Percentiles rank a stretch among this genome's conserved stretches.
Evolutionary conservation across 371 early-diverging fungal genomes (phyloP).

Genomic region (Caulochytrium protostelioides): DNA sequence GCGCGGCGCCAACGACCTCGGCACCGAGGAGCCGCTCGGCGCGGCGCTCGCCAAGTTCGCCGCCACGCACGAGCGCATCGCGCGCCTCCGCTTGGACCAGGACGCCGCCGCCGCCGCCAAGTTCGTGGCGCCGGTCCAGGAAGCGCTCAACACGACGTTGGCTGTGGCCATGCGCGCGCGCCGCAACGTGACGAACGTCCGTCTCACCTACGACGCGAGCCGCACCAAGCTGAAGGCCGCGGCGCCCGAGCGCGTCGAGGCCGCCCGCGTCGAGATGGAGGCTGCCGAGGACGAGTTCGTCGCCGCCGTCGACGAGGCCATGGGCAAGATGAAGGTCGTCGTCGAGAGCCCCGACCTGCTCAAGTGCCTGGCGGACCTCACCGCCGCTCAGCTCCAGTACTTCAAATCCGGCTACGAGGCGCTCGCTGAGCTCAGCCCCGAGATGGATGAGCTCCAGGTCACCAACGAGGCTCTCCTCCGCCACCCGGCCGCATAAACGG

Average conservation of each 20-base stretch:
- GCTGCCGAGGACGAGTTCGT: slow-evolving; percentile 81
- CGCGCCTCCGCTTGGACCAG: slow-evolving; percentile 38
- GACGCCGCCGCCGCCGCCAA: slow-evolving; percentile 38
- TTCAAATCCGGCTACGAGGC: slow-evolving; percentile 54
- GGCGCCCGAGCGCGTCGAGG: slow-evolving; percentile 44
- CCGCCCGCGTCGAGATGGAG: slow-evolving; percentile 53
- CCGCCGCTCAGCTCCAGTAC: slow-evolving; percentile 63
- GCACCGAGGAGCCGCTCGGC: slow-evolving; percentile 50
- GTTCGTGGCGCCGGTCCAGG: slow-evolving; percentile 51
- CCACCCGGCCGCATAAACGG: too few relatives aligned
- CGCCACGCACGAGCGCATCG: slow-evolving; percentile 54
- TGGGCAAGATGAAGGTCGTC: slow-evolving; percentile 67
- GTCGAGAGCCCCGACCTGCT: slow-evolving; percentile 71
- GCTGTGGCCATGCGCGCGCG: slow-evolving; percentile 61
- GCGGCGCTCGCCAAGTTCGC: slow-evolving; percentile 65
- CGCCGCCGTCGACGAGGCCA: slow-evolving; percentile 72
- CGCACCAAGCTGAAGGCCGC: slow-evolving; percentile 48
- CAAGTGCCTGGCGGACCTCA: slow-evolving; percentile 56
- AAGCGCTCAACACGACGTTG: slow-evolving; percentile 45
- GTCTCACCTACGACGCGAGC: slow-evolving; percentile 61
- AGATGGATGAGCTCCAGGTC: slow-evolving; percentile 74
- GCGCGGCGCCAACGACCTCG: slow-evolving; percentile 38
- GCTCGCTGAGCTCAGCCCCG: slow-evolving; percentile 51
- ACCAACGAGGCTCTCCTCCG: slow-evolving; percentile 56
- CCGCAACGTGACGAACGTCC: slow-evolving; percentile 46